Evolutionary conservation across 2,329 filamentous ascomycete species (phyloP), one percentile per base, ranked within the genome.

Genomic region (Plectosphaerella cucumerina): DNA sequence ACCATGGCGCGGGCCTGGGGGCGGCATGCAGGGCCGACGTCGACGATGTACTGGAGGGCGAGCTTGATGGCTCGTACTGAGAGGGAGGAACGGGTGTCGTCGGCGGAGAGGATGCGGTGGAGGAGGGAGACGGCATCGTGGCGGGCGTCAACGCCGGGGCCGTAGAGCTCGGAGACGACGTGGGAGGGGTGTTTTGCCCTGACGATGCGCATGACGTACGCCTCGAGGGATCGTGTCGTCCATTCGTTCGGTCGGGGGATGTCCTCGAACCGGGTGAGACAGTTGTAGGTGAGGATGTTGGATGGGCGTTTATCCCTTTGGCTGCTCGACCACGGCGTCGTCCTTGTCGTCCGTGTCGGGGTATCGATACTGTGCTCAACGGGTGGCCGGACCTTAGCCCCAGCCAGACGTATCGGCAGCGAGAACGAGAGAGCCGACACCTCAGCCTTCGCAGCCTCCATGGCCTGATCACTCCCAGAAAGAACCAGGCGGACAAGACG

Each of bases 191-290:
- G 56, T 6, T 63, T 66, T 2, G 70, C 68, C 45, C 68, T 69
- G 9, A 66, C 65, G n/a, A 80, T 61, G 0, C 62, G 62, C 1
- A 63, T 60, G 18, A 80, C 64, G 54, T 78, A 79, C 2, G 60
- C 53, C 45, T 72, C 62, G 15, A 80, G 70, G 2, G 67, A 63
- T 35, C 67, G 58, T 44, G 59, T 62, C 4, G 73, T 74, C 76
- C 76, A 79, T 2, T 51, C 43, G 2, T 50, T 37, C 0, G 75
- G 75, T 23, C 59, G 62, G 0, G 69, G 64, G 9, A 74, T 68
- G 41, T 70, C 58, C 50, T 74, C 66, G 23, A 72, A 73, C 6
- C 63, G 49, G 18, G 22, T 11, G 3, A n/a, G 3, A 6, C 41
- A 23, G 17, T 11, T 18, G 34, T 49, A 57, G 5, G 15, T 3